Evolutionary conservation across 2,329 filamentous ascomycete species (phyloP), one percentile per base, ranked within the genome.

Genomic region (Bipolaris sorokiniana): DNA sequence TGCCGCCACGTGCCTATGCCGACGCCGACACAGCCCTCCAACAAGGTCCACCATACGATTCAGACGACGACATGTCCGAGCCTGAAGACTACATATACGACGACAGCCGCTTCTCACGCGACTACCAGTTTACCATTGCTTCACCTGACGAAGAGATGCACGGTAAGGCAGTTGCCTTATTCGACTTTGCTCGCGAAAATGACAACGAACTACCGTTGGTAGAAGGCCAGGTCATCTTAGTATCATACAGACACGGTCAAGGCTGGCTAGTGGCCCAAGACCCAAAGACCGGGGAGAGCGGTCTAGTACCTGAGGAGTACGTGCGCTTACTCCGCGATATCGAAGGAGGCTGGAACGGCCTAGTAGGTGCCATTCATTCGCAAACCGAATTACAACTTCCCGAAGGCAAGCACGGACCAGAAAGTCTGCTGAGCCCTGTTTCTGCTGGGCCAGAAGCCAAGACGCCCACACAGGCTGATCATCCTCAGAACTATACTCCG

Each of bases 201-300:
- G 92, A 97, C 75, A 99, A 98, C 73, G 95, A 99, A 77, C 81
- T 99, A 55, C 92, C 92, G 3, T 81, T 99, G 45, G 88, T 91
- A 0, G 95, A 99, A 78, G 95, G 95, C 5, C 95, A 99, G 72
- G 91, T 97, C 55, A 97, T 99, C 54, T 90, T 95, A 82, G 93
- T 99, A 22, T 96, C 92, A 15, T 99, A 98, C 76, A 86, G 95
- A 41, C 93, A 98, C 73, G 94, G 94, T 15, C 92, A 98, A 78
- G 95, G 95, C 53, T 99, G 95, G 95, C 83, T 99, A 49, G 95
- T 99, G 22, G 95, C 95, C 3, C 91, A 97, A 78, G 95, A 99
- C 71, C 93, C 94, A 11, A 93, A 92, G 76, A 97, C 92, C 0
- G 92, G 86, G 2, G 95, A 99, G 78, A 96, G 92, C 70, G 95